phyloP scores from a whole-genome alignment of 2,329 filamentous ascomycete genomes.

The Penicillium sp. region DNA sequence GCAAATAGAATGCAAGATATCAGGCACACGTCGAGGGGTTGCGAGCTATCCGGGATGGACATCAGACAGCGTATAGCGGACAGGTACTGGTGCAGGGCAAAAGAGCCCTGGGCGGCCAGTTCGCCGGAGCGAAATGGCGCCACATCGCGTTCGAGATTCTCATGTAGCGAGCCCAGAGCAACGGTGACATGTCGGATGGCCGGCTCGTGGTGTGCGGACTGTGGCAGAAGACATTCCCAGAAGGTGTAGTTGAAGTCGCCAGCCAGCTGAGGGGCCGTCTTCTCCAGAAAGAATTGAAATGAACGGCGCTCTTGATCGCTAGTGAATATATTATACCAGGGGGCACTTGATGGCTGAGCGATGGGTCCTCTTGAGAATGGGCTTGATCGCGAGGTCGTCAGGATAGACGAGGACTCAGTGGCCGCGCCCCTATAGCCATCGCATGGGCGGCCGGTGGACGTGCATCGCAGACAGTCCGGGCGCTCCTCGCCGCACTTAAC shows the following conservation, averaged over 20 bases:
- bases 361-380: background rate
- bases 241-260: constrained; percentile 32
- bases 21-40: constrained; percentile 18
- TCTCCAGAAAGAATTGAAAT: constrained; percentile 37
- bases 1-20: constrained; percentile 32
- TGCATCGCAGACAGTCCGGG: constrained; percentile 33
- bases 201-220: constrained; percentile 30
- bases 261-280: constrained; percentile 30
- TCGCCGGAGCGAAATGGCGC: background rate
- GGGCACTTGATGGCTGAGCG: constrained; percentile 10
- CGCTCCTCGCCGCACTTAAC: constrained; percentile 41
- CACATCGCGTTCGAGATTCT: constrained; percentile 20
- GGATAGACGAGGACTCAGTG: background rate
- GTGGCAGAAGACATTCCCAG: constrained; percentile 29
- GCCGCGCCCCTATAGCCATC: constrained; percentile 34
- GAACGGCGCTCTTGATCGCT: constrained; percentile 30
- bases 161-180: constrained; percentile 35
- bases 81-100: constrained; percentile 4
- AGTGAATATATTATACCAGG: constrained; percentile 5
- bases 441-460: constrained; percentile 37
- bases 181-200: constrained; percentile 32
- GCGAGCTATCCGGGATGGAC: background rate
- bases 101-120: background rate
- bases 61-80: constrained; percentile 8
- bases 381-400: background rate